A percentile compares a stretch with the other conserved stretches of the same genome.
phyloP scores from a whole-genome alignment of 2,329 filamentous ascomycete species.

The Cordyceps tenuipes region DNA sequence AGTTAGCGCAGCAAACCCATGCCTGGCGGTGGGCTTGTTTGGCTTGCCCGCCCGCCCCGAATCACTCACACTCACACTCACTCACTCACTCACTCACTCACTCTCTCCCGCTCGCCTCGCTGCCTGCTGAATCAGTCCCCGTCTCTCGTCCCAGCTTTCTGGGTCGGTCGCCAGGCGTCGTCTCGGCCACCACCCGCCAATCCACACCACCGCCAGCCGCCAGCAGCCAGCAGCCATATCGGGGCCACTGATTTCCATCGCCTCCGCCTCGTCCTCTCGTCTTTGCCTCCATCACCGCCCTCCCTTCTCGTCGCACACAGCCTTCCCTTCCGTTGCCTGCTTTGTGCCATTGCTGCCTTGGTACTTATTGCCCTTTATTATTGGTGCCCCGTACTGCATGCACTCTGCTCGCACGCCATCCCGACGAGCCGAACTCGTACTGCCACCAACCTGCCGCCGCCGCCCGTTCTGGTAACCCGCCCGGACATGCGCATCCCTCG shows the following conservation, averaged over 20 bases:
- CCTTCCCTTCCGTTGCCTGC: neutral
- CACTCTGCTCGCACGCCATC: neutral
- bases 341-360: neutral
- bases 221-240: no score
- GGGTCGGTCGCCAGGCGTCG: conserved; percentile 4
- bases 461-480: neutral
- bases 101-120: neutral
- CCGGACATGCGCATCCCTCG: conserved; percentile 5
- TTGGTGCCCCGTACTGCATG: neutral
- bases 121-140: neutral
- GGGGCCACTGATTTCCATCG: neutral
- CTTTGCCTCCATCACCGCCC: conserved; percentile 8
- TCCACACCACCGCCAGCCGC: conserved; percentile 4
- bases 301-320: neutral
- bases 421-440: conserved; percentile 3
- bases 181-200: neutral
- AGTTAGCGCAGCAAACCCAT: neutral
- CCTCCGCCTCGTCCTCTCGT: neutral
- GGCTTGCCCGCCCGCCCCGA: neutral
- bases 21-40: neutral
- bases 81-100: neutral
- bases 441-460: neutral
- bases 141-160: conserved; percentile 8
- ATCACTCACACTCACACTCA: neutral
- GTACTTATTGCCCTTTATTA: no score